Evolutionary conservation across 768 basidiomycete species (phyloP).

Genomic region (Ramaria rubella): DNA sequence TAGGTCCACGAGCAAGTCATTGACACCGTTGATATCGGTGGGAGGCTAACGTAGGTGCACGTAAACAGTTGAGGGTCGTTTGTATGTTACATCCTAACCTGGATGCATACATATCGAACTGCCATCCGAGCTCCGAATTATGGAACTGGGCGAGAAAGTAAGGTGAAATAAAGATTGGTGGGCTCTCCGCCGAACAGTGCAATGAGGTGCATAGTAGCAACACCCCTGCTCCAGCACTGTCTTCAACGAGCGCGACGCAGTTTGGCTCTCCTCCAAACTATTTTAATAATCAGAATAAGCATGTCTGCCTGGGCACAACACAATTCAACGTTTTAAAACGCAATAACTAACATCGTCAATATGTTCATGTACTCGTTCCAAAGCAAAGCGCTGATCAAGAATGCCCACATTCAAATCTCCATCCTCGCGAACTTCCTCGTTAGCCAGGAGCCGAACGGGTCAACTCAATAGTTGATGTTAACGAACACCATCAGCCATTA

Average conservation of each 20-base stretch:
- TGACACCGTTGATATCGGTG: constrained; percentile 30
- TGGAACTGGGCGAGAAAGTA: constrained; percentile 6
- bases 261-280: constrained; percentile 15
- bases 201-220: constrained; percentile 13
- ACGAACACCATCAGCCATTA: constrained; percentile 15
- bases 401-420: constrained; percentile 36
- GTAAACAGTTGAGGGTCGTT: constrained; percentile 37
- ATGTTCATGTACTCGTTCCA: constrained; percentile 36
- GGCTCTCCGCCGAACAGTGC: constrained; percentile 6
- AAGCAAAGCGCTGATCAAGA: constrained; percentile 35
- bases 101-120: constrained; percentile 10
- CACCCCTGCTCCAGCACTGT: constrained; percentile 13
- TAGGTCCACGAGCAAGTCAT: constrained; percentile 11
- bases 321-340: too few species aligned
- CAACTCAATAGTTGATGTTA: constrained; percentile 14
- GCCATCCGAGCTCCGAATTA: constrained; percentile 8
- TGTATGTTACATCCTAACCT: constrained; percentile 52
- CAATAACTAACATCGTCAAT: constrained; percentile 28
- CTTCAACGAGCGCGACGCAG: constrained; percentile 13
- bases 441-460: constrained; percentile 25
- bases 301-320: too few species aligned
- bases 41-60: constrained; percentile 26
- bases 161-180: constrained; percentile 11
- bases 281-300: background rate
- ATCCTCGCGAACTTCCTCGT: constrained; percentile 27